Evolutionary conservation across 140 eudicot genomes (phyloP).

Genomic region (Senecio squalidus): DNA sequence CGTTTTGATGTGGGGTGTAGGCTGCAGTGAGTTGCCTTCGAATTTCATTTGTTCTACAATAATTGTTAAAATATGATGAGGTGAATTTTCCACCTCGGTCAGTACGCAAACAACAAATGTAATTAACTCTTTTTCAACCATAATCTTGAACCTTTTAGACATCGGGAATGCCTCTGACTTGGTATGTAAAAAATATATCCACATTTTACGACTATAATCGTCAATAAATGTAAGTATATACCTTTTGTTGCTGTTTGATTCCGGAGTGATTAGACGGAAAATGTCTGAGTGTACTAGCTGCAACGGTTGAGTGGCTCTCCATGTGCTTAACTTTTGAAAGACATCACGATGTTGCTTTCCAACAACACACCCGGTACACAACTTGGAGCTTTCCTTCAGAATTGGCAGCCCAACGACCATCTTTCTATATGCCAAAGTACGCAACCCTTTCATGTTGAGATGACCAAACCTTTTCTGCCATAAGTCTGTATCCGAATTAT

Average conservation of each 20-base stretch:
- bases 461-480: neutral
- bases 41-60: too few relatives aligned
- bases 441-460: neutral
- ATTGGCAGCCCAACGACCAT: neutral
- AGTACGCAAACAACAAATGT: neutral
- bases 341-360: neutral
- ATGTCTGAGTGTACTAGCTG: neutral
- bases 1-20: too few relatives aligned
- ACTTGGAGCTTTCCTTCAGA: neutral
- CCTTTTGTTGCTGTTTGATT: neutral
- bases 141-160: neutral
- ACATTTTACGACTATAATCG: neutral
- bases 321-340: neutral
- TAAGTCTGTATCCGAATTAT: too few relatives aligned
- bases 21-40: too few relatives aligned
- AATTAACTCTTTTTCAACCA: neutral
- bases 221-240: neutral
- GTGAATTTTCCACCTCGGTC: neutral
- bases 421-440: neutral
- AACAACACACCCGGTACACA: neutral
- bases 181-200: neutral
- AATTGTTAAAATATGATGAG: too few relatives aligned
- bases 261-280: too few relatives aligned
- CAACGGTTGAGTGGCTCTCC: constrained; percentile 2
- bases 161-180: neutral